A percentile compares a stretch with the other conserved stretches of the same genome.
These are phyloP conservation scores for Phaseolus lunatus DNA, from an alignment of 306 rosid genomes.

Conservation along the genomic window DNA sequence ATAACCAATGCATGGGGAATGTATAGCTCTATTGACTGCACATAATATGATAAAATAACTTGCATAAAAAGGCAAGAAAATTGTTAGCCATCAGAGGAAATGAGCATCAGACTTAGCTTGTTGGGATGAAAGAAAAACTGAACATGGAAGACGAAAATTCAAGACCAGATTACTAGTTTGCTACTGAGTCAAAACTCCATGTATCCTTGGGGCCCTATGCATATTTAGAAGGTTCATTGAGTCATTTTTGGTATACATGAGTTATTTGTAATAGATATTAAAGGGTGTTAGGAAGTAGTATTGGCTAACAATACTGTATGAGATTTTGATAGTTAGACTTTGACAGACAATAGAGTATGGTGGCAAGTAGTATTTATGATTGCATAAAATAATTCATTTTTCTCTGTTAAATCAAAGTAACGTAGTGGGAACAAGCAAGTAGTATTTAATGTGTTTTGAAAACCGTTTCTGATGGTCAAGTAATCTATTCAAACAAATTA, in stretches of 20 bases:
- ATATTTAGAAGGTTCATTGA: background rate
- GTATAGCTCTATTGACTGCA: slow-evolving; percentile 36
- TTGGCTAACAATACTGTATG: slow-evolving; percentile 11
- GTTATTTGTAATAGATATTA: background rate
- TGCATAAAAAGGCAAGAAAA: slow-evolving; percentile 1
- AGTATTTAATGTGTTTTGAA: too few relatives aligned
- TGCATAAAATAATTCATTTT: too few relatives aligned
- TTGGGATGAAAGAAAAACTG: slow-evolving; percentile 8
- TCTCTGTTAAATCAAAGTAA: too few relatives aligned
- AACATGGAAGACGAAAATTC: slow-evolving; percentile 19
- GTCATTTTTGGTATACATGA: background rate
- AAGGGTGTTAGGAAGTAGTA: background rate
- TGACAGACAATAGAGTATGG: background rate
- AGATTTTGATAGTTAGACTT: background rate
- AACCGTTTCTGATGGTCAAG: too few relatives aligned
- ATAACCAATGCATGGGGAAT: slow-evolving; percentile 25
- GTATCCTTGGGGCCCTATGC: background rate
- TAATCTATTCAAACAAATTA: too few relatives aligned
- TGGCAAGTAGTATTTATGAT: background rate
- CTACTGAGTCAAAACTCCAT: background rate
- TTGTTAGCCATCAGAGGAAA: background rate
- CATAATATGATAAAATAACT: slow-evolving; percentile 14
- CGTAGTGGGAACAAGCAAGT: too few relatives aligned
- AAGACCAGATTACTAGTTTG: background rate
- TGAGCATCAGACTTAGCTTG: slow-evolving; percentile 1